Evolutionary conservation across 2,329 filamentous ascomycete species (phyloP), one percentile per base, ranked within the genome.

Genomic region (Fusarium bulbicola): DNA sequence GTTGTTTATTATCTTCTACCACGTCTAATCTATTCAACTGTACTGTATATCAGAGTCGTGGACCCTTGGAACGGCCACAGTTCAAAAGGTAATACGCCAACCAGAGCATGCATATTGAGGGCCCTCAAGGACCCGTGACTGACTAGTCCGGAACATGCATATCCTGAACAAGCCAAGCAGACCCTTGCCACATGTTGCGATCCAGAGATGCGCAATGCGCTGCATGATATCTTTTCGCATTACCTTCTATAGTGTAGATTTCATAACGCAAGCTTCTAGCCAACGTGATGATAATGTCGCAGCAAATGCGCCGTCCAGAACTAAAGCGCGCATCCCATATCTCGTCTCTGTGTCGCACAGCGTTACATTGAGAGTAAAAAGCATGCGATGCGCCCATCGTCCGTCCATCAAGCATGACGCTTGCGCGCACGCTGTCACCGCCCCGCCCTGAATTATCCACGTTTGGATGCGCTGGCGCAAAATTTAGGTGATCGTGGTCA

Each of bases 391-490:
- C 70, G 75, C 74, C 74, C 74, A 77, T 74, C 63, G 68, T 69
- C 59, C 63, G 68, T 69, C 59, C 73, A 68, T 70, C 70, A 58
- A 77, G 74, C 76, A 78, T 78, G 76, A 77, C 76, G 76, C 76
- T 78, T 77, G 74, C 66, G 74, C 74, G 70, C 70, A 74, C 72
- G 76, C 67, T 77, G 76, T 77, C 76, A 77, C 76, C 76, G 75
- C 75, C 72, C 76, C 76, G 74, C 74, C 70, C 65, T 65, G 26
- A 37, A 56, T 65, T 68, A 75, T 71, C 75, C 75, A 77, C 68
- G 75, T 77, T 67, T 68, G 69, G 64, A 78, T 78, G 76, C 74
- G 76, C 76, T 74, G 71, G 71, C 71, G 71, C 71, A 74, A 77
- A 75, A 73, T 72, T 66, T 59, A 59, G 56, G 56, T 59, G 40